Evolutionary conservation across 2,329 filamentous ascomycete genomes (phyloP), one percentile per base, ranked within the genome.

Genomic region (Fusarium pseudoanthophilum): DNA sequence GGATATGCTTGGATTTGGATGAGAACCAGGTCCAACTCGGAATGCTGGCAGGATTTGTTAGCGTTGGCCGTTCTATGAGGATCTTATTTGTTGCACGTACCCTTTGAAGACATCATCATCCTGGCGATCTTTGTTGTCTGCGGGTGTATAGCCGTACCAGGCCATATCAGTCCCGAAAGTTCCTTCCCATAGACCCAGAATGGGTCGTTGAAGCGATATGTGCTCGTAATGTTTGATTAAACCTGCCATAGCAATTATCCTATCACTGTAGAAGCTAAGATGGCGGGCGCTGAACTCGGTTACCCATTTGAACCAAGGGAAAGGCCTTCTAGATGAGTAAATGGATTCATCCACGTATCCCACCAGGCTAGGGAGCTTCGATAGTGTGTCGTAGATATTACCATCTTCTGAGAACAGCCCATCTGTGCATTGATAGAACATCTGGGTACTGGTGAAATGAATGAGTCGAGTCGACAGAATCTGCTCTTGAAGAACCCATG

Each of bases 131-230:
- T n/a, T n/a, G n/a, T n/a, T n/a, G n/a, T n/a, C n/a, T n/a, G n/a
- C n/a, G n/a, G n/a, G n/a, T n/a, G 26, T 11, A n/a, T 24, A 43
- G 40, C 40, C 4, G 5, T 24, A 24, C 40, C 40, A 24, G 2
- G n/a, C n/a, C 1, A 43, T 3, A 43, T 24, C n/a, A 7, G 0
- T 18, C 15, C 40, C 5, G 2, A 42, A 1, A 24, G 2, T 24
- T 0, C n/a, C 4, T 0, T 16, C 40, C n/a, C 40, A 42, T 0
- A 24, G n/a, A 24, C 40, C 15, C 4, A 42, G 14, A 1, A 40
- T n/a, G 4, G 39, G 39, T 0, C 13, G 21, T 40, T 40, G 39
- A 21, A 1, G 39, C 39, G 13, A 40, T 15, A 40, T 15, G 1
- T n/a, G 7, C 20, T n/a, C 13, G 20, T 40, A 40, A 4, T 40